These are phyloP conservation scores for Parascedosporium putredinis DNA, from an alignment of 2,329 filamentous ascomycete species.

Conservation along the genomic window DNA sequence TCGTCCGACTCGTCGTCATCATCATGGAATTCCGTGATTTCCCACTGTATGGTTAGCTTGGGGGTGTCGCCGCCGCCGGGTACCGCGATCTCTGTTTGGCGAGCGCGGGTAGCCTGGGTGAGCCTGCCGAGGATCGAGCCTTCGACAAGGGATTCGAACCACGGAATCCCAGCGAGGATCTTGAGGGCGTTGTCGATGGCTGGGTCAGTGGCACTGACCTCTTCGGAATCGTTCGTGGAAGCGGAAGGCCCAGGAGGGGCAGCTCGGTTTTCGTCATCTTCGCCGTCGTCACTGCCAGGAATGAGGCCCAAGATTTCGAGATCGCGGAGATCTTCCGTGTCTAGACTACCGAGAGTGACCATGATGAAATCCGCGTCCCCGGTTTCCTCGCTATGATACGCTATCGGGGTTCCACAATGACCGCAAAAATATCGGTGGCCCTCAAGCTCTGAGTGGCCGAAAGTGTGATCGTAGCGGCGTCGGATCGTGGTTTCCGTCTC, in stretches of 20 bases:
- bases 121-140: constrained; percentile 4
- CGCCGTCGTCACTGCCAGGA: constrained; percentile 30
- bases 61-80: background rate
- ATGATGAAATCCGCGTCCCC: constrained; percentile 70
- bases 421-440: constrained; percentile 73
- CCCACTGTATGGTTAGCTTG: constrained; percentile 2
- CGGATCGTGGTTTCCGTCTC: constrained; percentile 60
- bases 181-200: constrained; percentile 16
- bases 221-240: constrained; percentile 11
- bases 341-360: constrained; percentile 68
- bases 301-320: constrained; percentile 69
- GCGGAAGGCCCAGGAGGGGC: too few species aligned
- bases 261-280: too few species aligned
- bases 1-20: background rate
- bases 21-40: constrained; percentile 4
- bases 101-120: background rate
- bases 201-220: constrained; percentile 15
- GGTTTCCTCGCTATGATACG: constrained; percentile 63
- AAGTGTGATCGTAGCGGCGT: constrained; percentile 52
- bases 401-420: constrained; percentile 78
- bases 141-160: constrained; percentile 51
- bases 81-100: background rate
- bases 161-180: constrained; percentile 47
- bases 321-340: constrained; percentile 57
- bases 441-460: constrained; percentile 36